A percentile compares a stretch with the other conserved stretches of the same genome.
phyloP scores from a whole-genome alignment of 441 rosid species.

The Theobroma grandiflorum region DNA sequence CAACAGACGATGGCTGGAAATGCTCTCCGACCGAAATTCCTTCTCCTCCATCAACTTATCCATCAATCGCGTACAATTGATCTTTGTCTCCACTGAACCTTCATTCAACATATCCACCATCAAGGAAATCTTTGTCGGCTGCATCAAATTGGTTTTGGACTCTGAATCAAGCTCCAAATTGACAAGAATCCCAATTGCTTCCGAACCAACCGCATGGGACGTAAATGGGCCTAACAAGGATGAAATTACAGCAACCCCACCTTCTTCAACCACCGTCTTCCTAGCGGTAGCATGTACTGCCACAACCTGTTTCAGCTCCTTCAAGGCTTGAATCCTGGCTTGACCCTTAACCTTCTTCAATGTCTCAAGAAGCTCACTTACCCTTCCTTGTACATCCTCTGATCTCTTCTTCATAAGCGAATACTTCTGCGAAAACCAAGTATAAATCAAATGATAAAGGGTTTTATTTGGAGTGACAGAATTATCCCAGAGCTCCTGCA shows the following conservation, averaged over 20 bases:
- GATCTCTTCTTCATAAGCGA: slow-evolving; percentile 66
- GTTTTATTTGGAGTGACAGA: slow-evolving; percentile 65
- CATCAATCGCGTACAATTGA: slow-evolving; percentile 58
- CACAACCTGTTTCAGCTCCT: slow-evolving; percentile 64
- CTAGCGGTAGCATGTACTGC: slow-evolving; percentile 50
- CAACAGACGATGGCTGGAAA: slow-evolving; percentile 62
- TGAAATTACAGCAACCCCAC: slow-evolving; percentile 58
- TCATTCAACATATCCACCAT: slow-evolving; percentile 70
- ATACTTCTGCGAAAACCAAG: slow-evolving; percentile 70
- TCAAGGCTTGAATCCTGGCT: slow-evolving; percentile 63
- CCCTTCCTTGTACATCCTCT: slow-evolving; percentile 69
- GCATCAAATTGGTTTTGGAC: slow-evolving; percentile 56
- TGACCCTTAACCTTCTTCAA: slow-evolving; percentile 69
- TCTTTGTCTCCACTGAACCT: slow-evolving; percentile 63
- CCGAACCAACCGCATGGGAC: slow-evolving; percentile 71
- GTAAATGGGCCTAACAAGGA: slow-evolving; percentile 63
- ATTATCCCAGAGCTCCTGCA: slow-evolving; percentile 80
- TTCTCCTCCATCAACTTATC: slow-evolving; percentile 57
- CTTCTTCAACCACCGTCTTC: slow-evolving; percentile 55
- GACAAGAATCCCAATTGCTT: slow-evolving; percentile 61
- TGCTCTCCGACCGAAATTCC: slow-evolving; percentile 59
- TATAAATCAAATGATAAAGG: slow-evolving; percentile 58
- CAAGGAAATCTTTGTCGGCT: slow-evolving; percentile 61
- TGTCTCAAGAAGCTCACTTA: slow-evolving; percentile 53
- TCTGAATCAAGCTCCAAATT: slow-evolving; percentile 61